Evolutionary conservation across 129 eudicot species (phyloP).

Genomic region (Artemisia argyi): DNA sequence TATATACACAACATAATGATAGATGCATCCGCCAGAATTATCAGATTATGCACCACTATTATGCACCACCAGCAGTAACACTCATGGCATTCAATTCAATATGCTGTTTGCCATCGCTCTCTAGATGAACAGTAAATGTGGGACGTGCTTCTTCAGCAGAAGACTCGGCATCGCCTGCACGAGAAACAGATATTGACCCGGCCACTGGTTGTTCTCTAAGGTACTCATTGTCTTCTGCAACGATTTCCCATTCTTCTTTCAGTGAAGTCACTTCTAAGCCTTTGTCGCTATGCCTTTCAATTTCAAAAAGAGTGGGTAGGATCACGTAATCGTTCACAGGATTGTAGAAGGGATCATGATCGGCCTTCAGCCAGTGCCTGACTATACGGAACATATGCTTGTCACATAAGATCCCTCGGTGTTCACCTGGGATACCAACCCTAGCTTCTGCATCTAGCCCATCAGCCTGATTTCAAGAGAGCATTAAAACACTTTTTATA

Average conservation of each 20-base stretch:
- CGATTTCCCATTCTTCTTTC: constrained; percentile 94
- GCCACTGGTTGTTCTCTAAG: constrained; percentile 27
- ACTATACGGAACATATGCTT: constrained; percentile 76
- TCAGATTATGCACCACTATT: constrained; percentile 32
- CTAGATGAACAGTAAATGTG: constrained; percentile 50
- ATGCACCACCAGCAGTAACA: constrained; percentile 57
- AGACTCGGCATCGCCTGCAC: constrained; percentile 34
- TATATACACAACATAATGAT: constrained; percentile 27
- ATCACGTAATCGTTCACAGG: constrained; percentile 89
- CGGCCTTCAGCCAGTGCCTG: constrained; percentile 91
- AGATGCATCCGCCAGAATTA: constrained; percentile 31
- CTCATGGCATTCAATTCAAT: constrained; percentile 60
- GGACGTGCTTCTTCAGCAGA: constrained; percentile 58
- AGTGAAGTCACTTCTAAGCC: constrained; percentile 47
- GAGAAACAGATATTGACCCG: constrained; percentile 56
- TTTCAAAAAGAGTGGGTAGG: constrained; percentile 72
- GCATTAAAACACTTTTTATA: neutral
- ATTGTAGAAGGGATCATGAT: constrained; percentile 92
- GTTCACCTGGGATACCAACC: constrained; percentile 96
- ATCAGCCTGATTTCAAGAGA: constrained; percentile 62
- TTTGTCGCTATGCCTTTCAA: constrained; percentile 51
- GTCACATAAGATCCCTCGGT: constrained; percentile 85
- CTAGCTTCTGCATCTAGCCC: constrained; percentile 92
- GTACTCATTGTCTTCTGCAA: constrained; percentile 41
- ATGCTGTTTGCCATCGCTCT: constrained; percentile 56